Evolutionary conservation across 1,284 basidiomycete genomes (phyloP).

Genomic region (Boletus putidus): DNA sequence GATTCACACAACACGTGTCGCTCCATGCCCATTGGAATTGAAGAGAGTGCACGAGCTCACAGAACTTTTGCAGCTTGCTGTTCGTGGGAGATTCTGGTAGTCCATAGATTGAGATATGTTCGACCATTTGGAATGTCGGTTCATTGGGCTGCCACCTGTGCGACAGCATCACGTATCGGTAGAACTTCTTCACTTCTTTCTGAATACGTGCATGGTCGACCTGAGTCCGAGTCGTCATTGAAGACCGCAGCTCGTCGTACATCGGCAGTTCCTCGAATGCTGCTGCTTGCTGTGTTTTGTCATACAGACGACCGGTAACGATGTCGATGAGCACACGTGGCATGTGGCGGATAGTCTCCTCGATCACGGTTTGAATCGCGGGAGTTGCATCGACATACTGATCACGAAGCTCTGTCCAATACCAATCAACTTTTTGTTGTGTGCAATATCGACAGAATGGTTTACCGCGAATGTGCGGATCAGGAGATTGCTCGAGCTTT

Average conservation of each 20-base stretch:
- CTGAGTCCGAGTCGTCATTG: conserved; percentile 1
- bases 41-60: conserved; percentile 1
- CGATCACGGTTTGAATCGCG: neutral
- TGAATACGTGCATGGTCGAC: conserved; percentile 8
- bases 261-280: neutral
- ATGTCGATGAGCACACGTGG: neutral
- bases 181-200: conserved; percentile 10
- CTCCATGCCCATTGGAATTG: conserved; percentile 6
- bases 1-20: conserved; percentile 13
- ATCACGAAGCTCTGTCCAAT: neutral
- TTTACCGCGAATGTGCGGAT: neutral
- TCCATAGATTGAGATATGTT: neutral
- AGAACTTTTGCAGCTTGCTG: conserved; percentile 10
- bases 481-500: neutral
- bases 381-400: neutral
- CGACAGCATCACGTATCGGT: conserved; percentile 22
- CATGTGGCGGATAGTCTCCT: neutral
- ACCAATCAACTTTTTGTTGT: too few species aligned
- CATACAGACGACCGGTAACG: neutral
- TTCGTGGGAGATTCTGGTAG: neutral
- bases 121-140: conserved; percentile 9
- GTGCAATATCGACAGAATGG: neutral
- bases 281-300: neutral
- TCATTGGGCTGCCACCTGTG: conserved; percentile 16
- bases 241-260: conserved; percentile 1